A percentile compares a stretch with the other conserved stretches of the same genome.
Evolutionary conservation across 2,329 filamentous ascomycete species (phyloP).

Genomic region (Metarhizium brunneum): DNA sequence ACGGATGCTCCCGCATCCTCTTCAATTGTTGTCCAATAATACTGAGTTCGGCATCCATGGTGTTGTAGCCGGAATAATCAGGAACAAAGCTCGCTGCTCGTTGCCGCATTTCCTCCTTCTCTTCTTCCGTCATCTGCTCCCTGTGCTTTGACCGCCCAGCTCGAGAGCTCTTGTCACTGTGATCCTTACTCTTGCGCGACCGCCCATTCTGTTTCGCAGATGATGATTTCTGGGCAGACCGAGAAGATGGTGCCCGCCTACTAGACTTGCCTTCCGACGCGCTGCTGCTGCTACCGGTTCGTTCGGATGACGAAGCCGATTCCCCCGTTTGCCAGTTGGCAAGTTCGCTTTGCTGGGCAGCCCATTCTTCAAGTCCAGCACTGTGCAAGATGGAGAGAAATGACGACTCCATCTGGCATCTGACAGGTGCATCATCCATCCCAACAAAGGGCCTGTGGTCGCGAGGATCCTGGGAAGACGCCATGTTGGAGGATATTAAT

Average conservation of each 20-base stretch:
- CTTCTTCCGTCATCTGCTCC: background rate
- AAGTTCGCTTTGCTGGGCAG: conserved; percentile 1
- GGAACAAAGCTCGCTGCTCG: conserved; percentile 3
- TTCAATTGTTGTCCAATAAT: conserved; percentile 6
- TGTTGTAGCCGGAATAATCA: conserved; percentile 6
- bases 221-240: background rate
- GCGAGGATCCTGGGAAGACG: background rate
- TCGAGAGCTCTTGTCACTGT: background rate
- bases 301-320: background rate
- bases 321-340: background rate
- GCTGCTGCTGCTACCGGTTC: background rate
- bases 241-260: background rate
- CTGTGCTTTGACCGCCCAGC: background rate
- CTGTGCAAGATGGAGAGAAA: conserved; percentile 6
- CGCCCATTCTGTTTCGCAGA: background rate
- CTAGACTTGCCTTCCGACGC: background rate
- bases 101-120: conserved; percentile 1
- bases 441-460: conserved; percentile 2
- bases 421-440: conserved; percentile 6
- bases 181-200: background rate
- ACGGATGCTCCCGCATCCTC: conserved; percentile 1
- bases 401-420: conserved; percentile 9
- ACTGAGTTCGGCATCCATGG: conserved; percentile 7
- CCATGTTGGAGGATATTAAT: background rate
- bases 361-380: conserved; percentile 9